A percentile compares a stretch with the other conserved stretches of the same genome.
Evolutionary conservation across 108 stramenopile species (phyloP).

Genomic region (Poteriospumella lacustris): DNA sequence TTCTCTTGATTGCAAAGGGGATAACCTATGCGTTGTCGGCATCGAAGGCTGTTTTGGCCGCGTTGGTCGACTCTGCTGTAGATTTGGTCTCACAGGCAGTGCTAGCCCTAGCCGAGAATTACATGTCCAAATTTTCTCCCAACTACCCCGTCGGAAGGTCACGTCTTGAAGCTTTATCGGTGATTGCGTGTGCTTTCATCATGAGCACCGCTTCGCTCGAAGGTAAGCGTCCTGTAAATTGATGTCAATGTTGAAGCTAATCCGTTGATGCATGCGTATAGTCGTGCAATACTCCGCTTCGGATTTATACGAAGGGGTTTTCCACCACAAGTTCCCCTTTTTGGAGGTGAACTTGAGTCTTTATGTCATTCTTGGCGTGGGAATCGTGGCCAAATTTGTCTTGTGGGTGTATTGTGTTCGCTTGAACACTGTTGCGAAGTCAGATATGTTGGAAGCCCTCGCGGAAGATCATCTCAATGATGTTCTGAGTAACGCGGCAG

Average conservation of each 20-base stretch:
- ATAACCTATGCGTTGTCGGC: too few species aligned
- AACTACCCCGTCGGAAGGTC: conserved; percentile 85
- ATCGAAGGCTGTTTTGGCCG: conserved; percentile 78
- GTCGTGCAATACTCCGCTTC: too few species aligned
- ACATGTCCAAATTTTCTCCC: conserved; percentile 56
- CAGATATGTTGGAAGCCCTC: conserved; percentile 34
- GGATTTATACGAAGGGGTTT: too few species aligned
- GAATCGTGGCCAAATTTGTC: conserved; percentile 68
- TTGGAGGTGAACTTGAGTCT: too few species aligned
- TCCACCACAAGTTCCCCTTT: too few species aligned
- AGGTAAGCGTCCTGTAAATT: too few species aligned
- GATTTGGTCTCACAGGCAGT: conserved; percentile 80
- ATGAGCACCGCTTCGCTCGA: conserved; percentile 88
- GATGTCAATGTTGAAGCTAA: too few species aligned
- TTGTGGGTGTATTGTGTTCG: conserved; percentile 65
- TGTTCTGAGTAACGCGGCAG: conserved; percentile 71
- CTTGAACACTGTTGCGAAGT: too few species aligned
- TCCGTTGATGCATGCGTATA: too few species aligned
- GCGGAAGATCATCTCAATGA: conserved; percentile 92
- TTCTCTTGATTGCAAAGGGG: too few species aligned
- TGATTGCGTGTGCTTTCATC: conserved; percentile 78
- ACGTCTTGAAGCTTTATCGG: conserved; percentile 84
- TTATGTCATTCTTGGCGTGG: too few species aligned
- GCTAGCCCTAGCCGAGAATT: conserved; percentile 68
- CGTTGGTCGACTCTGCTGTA: conserved; percentile 74